Percentiles rank a stretch among this genome's conserved stretches.
phyloP scores from a whole-genome alignment of 1,284 basidiomycete genomes.

The Trametes sp. region DNA sequence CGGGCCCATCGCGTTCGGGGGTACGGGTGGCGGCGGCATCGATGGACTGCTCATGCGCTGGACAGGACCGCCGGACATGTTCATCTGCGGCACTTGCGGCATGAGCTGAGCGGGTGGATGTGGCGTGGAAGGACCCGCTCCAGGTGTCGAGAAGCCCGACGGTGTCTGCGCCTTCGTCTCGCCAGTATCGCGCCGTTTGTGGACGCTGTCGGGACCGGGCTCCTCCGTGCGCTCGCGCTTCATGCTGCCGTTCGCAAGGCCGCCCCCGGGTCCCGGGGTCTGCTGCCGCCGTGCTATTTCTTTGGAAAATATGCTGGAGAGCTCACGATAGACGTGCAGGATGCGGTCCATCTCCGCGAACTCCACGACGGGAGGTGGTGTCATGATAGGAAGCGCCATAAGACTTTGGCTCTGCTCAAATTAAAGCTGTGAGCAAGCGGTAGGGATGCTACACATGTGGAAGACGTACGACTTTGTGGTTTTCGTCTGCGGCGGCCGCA shows the following conservation, averaged over 20 bases:
- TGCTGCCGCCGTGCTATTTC: constrained; percentile 62
- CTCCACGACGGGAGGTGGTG: constrained; percentile 60
- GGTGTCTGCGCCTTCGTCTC: constrained; percentile 53
- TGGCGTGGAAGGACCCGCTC: constrained; percentile 30
- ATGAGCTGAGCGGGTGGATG: constrained; percentile 25
- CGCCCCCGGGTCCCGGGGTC: constrained; percentile 3
- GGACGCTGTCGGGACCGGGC: constrained; percentile 42
- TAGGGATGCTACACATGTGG: background rate
- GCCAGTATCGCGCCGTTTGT: constrained; percentile 77
- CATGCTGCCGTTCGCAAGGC: constrained; percentile 43
- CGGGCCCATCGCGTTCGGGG: constrained; percentile 30
- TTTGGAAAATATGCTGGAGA: constrained; percentile 67
- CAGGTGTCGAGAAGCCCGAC: constrained; percentile 33
- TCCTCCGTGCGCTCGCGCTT: constrained; percentile 73
- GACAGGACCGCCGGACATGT: constrained; percentile 33
- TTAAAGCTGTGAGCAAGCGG: background rate
- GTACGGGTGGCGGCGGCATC: constrained; percentile 41
- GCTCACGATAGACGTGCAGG: constrained; percentile 65
- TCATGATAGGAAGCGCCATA: constrained; percentile 60
- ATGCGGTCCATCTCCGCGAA: constrained; percentile 63
- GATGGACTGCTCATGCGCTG: constrained; percentile 32
- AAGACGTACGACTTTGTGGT: constrained; percentile 52
- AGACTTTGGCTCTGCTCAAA: constrained; percentile 31
- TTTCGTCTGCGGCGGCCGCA: constrained; percentile 65
- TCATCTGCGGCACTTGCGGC: constrained; percentile 17